Evolutionary conservation across 768 basidiomycete species (phyloP), one percentile per base, ranked within the genome.

Genomic region (Tricholoma sp.): DNA sequence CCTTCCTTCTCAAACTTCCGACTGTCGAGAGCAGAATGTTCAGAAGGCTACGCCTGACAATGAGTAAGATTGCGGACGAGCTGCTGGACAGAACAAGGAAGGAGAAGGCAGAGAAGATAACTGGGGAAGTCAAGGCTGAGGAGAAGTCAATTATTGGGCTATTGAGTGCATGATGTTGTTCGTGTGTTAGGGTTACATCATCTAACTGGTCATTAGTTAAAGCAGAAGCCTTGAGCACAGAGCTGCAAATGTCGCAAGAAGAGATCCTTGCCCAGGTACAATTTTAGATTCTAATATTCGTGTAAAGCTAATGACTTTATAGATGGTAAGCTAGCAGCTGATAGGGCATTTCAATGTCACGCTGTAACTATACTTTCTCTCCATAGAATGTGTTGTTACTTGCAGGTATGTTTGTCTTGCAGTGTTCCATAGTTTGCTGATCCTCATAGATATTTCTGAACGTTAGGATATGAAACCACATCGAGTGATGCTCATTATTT

Each of bases 111-210:
- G 69, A 64, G 11, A 22, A 14, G 22, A 27, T 47, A 11, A 14
- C 12, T 14, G 24, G 46, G 6, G 66, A 63, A 11, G n/a, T n/a
- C 16, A 61, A 57, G 8, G 31, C 49, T 22, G 71, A 71, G 35
- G 74, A 76, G 18, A 76, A 74, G 58, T 77, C 75, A 14, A 71
- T 77, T 56, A 74, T 76, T 51, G 75, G 72, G 6, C 57, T 73
- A 14, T 60, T 76, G 18, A 65, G 75, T 73, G 54, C 21, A 67
- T 62, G 1, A n/a, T 43, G 14, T 46, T 49, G 22, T 52, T 32
- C 16, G 31, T 7, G 55, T 5, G 14, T 45, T 5, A 18, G 2
- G 19, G 14, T 29, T 16, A 11, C 35, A 6, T 2, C 7, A 11
- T 27, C 52, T 59, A 8, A 57, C n/a, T 32, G 14, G 55, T 24